A percentile compares a stretch with the other conserved stretches of the same genome.
These are phyloP conservation scores for Aspergillus terreus DNA, from an alignment of 2,329 filamentous ascomycete genomes.

Conservation along the genomic window DNA sequence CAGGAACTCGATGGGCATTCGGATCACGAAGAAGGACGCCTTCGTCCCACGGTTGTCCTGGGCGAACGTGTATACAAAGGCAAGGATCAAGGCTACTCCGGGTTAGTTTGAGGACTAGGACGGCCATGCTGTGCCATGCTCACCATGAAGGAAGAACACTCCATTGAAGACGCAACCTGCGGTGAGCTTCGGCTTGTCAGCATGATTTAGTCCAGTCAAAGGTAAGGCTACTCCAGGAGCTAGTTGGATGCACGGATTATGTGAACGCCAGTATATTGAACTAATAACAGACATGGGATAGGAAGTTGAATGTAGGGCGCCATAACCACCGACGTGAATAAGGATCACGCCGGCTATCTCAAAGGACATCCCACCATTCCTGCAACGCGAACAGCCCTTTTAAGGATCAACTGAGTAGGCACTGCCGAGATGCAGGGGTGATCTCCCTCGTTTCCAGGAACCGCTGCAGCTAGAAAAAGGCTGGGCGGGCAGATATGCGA, in stretches of 20 bases:
- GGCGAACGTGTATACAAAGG: conserved; percentile 76
- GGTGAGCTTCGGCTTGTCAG: conserved; percentile 38
- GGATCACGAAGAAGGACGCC: conserved; percentile 76
- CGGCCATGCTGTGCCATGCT: conserved; percentile 13
- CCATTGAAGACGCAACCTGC: conserved; percentile 36
- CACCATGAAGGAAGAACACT: conserved; percentile 37
- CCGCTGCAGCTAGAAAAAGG: conserved; percentile 66
- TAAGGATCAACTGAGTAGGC: conserved; percentile 59
- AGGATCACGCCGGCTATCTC: conserved; percentile 58
- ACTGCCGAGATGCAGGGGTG: conserved; percentile 62
- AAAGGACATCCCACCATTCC: conserved; percentile 73
- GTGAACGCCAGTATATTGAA: conserved; percentile 5
- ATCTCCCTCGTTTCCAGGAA: conserved; percentile 84
- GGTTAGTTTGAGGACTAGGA: conserved; percentile 29
- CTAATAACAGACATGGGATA: conserved; percentile 20
- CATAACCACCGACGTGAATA: conserved; percentile 60
- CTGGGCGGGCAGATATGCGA: conserved; percentile 78
- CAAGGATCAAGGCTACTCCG: conserved; percentile 68
- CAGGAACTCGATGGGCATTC: conserved; percentile 74
- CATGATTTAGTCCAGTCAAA: conserved; percentile 10
- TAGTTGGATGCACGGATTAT: not conserved
- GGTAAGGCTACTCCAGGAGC: conserved; percentile 17
- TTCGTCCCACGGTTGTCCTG: conserved; percentile 79
- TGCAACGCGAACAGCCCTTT: conserved; percentile 61
- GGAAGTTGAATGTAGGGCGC: conserved; percentile 57